A percentile compares a stretch with the other conserved stretches of the same genome.
Conservation (phyloP, 2,329 filamentous ascomycete species). For the Paramyrothecium sp. region DNA sequence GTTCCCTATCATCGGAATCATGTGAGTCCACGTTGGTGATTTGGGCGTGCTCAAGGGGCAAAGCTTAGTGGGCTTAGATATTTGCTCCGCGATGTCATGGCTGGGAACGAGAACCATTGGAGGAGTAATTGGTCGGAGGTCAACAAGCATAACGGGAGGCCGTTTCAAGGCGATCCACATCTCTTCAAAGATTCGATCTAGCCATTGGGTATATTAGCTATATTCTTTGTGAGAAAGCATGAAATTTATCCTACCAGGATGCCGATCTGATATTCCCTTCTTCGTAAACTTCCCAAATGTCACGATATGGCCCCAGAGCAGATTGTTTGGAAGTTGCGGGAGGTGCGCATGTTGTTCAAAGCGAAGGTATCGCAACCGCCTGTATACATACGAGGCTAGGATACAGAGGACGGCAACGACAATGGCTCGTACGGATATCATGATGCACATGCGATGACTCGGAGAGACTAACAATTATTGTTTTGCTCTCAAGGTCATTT, state of each 20-base stretch:
- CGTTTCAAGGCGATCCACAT: conserved; percentile 27
- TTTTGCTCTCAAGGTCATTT: too few relatives aligned
- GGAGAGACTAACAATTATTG: too few relatives aligned
- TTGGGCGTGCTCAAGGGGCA: conserved; percentile 31
- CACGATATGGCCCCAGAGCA: neutral
- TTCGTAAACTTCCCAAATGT: neutral
- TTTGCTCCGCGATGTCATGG: conserved; percentile 34
- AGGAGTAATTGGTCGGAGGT: conserved; percentile 29
- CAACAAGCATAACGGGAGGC: conserved; percentile 31
- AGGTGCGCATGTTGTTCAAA: conserved; percentile 4
- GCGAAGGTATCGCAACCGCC: conserved; percentile 3
- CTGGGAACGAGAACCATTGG: conserved; percentile 30
- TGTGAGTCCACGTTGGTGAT: conserved; percentile 6
- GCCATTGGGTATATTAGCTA: neutral
- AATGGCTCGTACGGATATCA: too few relatives aligned
- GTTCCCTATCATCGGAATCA: conserved; percentile 3
- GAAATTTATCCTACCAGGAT: neutral
- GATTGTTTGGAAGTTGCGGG: conserved; percentile 2
- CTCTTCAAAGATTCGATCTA: conserved; percentile 2
- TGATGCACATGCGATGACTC: too few relatives aligned
- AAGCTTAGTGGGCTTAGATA: conserved; percentile 26
- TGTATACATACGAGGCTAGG: neutral
- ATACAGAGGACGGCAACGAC: too few relatives aligned
- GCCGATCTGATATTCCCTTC: neutral
- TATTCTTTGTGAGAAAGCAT: neutral